These are phyloP conservation scores for Quercus glauca DNA, from an alignment of 306 rosid genomes.

Conservation along the genomic window DNA sequence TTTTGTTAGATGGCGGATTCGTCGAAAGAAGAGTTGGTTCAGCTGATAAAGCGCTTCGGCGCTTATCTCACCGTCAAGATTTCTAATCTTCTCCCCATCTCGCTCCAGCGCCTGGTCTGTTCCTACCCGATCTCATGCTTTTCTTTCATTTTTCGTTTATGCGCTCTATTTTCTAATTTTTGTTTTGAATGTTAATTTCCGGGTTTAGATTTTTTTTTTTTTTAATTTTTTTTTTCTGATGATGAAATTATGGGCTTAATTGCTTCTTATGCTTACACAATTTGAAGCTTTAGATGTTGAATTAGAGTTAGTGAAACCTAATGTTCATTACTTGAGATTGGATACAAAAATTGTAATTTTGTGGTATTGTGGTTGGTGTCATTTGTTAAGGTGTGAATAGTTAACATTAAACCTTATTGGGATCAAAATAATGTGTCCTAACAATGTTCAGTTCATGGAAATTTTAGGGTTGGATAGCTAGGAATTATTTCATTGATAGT, in stretches of 20 bases:
- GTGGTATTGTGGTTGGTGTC: no score
- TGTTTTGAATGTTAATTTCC: background rate
- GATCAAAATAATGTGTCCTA: no score
- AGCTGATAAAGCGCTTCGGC: conserved; percentile 72
- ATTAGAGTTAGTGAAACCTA: background rate
- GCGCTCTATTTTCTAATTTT: no score
- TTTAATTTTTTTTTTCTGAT: background rate
- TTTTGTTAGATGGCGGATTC: conserved; percentile 52
- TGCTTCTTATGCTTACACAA: background rate
- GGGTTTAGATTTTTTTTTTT: background rate
- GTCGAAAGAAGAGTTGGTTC: conserved; percentile 67
- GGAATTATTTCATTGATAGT: background rate
- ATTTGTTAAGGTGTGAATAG: no score
- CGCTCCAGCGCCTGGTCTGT: conserved; percentile 53
- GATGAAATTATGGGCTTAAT: background rate
- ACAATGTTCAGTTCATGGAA: background rate
- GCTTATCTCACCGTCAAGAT: conserved; percentile 67
- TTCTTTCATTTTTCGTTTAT: background rate
- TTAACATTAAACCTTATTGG: no score
- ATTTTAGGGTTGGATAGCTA: background rate
- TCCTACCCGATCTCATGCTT: conserved; percentile 33
- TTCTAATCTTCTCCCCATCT: conserved; percentile 59
- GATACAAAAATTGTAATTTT: background rate
- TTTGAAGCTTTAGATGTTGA: background rate
- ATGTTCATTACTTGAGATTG: background rate